Evolutionary conservation across 2,329 filamentous ascomycete genomes (phyloP), one percentile per base, ranked within the genome.

Genomic region (Ophiostoma sp.): DNA sequence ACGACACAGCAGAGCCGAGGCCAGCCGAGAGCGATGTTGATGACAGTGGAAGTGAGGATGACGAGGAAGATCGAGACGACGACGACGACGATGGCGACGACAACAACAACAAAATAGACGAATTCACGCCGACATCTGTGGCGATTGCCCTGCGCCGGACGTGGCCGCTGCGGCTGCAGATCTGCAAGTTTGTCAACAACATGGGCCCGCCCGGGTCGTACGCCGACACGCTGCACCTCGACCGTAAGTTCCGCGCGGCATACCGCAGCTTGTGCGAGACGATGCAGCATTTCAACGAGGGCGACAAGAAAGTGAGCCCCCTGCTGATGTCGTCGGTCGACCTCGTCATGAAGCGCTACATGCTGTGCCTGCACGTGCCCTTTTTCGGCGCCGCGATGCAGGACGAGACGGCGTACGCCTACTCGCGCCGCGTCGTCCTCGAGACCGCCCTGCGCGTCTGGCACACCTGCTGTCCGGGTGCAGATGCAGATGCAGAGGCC

Each of bases 331-430:
- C 79, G 0, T 68, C 82, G 5, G 77, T 79, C 0, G 82, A 84
- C 70, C 75, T 82, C 54, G 75, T 80, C 68, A 75, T 81, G 11
- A 81, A 83, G 67, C 81, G 81, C 23, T 83, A 80, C 72, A 80
- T 84, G 73, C 79, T 88, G 20, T 80, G 82, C 0, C 80, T 89
- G 0, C 86, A 89, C 72, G 81, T 84, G 23, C 82, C 82, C 0
- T 82, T 83, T 76, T 79, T 84, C 27, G 72, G 72, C 27, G 75
- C 76, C 10, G 77, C 79, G 11, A 80, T 83, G 0, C 77, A 80
- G 5, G 76, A 79, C 1, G 79, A 84, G 41, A 81, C 83, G 0
- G 77, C 79, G 0, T 86, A 83, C 72, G 84, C 84, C 74, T 86
- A 83, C 75, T 85, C 84, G 0, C 80, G 83, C 8, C 84, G 85